Percentiles rank a stretch among this genome's conserved stretches.
Evolutionary conservation across 2,329 filamentous ascomycete species (phyloP).

Genomic region (Coniella vitis): DNA sequence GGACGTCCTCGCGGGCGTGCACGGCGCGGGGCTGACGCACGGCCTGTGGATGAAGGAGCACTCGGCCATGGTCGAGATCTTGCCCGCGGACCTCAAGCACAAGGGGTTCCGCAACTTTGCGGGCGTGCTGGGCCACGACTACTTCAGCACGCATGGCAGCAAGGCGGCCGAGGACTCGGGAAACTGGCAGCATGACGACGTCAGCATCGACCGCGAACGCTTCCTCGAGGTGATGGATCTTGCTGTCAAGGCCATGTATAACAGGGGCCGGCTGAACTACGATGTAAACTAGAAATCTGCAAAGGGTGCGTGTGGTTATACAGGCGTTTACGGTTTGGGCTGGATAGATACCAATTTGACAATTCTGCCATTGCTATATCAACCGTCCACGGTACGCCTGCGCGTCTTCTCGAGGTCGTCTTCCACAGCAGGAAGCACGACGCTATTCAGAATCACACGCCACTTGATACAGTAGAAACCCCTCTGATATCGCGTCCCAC

Average conservation of each 20-base stretch:
- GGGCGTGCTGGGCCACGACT: constrained; percentile 9
- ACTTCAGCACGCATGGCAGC: constrained; percentile 1
- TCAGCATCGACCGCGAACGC: not conserved
- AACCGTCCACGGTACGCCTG: no score
- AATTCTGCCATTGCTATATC: no score
- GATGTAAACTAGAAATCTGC: not conserved
- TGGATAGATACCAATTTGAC: constrained; percentile 1
- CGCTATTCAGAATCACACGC: no score
- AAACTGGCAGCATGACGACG: constrained; percentile 4
- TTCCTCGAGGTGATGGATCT: constrained; percentile 3
- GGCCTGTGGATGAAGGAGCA: constrained; percentile 31
- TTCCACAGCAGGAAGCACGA: no score
- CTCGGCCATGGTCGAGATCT: constrained; percentile 34
- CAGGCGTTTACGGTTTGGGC: not conserved
- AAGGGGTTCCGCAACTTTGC: constrained; percentile 37
- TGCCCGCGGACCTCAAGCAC: constrained; percentile 28
- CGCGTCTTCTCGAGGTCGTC: no score
- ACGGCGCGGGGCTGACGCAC: constrained; percentile 38
- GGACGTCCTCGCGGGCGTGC: constrained; percentile 36
- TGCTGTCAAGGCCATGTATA: constrained; percentile 2
- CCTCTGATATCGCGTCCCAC: no score
- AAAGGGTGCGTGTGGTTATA: not conserved
- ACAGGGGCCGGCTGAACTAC: not conserved
- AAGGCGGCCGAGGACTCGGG: not conserved
- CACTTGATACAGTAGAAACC: no score